Base-by-base conservation (phyloP, 148 eudicot genomes). In the Rhododendron kiyosumense region DNA sequence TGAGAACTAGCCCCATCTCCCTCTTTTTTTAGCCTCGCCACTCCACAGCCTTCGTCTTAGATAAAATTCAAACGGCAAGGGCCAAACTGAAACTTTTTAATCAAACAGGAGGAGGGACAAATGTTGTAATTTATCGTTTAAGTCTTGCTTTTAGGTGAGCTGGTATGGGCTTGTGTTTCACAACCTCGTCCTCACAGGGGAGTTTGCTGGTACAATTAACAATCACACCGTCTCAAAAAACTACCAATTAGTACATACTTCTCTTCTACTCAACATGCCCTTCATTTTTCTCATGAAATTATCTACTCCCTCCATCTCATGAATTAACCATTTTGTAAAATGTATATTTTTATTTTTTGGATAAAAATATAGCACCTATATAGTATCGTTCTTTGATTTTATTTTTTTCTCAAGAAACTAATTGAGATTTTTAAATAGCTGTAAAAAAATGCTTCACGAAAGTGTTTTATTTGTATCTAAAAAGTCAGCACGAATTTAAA, bases 171-270 rank as follows among this genome's bases (percentile, higher is more conserved):
- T 81, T 81, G 71, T 30, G 83, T 17, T 57, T 81, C 46, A 57
- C 45, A 52, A 28, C 74, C 78, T 49, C 24, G 61, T 18, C 71
- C 65, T 84, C 83, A 83, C 84, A 46, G 78, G 86, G 88, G 86
- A 86, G 80, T 49, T 83, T 49, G 86, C 83, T 87, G 86, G 83
- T 32, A 81, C 69, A 79, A 5, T 41, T 41, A 41, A 49, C 82
- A 38, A 77, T 77, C 28, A 3, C 5, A 22, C 43, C 43, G 43
- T 34, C 43, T 17, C 45, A 13, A 34, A 3, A 3, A 43, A 32
- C 43, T 9, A 69, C 9, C 32, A 8, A 28, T 69, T 9, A 6
- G 45, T 59, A n/a, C 71, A 17, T 63, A 20, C n/a, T 61, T 61
- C 7, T 61, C 26, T 22, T 61, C 5, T 61, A 41, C 45, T 61